Evolutionary conservation across 495 filamentous ascomycete genomes (phyloP).

Genomic region (Trichoderma reesei): DNA sequence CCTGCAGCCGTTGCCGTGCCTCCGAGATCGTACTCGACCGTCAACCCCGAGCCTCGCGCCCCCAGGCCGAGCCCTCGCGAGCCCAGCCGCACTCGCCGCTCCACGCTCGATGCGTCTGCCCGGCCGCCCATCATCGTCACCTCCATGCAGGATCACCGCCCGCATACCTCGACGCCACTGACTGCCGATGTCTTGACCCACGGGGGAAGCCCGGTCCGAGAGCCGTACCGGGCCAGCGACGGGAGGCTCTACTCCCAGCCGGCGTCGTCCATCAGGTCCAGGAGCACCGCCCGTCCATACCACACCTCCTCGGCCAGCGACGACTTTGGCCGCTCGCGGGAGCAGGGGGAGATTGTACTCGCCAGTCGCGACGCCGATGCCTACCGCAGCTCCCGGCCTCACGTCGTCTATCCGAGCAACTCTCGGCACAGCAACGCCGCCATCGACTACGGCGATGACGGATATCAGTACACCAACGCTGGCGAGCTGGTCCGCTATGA

Average conservation of each 20-base stretch:
- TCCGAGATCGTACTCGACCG: slow-evolving; percentile 33
- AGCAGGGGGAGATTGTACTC: slow-evolving; percentile 32
- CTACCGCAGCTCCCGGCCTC: slow-evolving; percentile 28
- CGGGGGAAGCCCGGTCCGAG: slow-evolving; percentile 34
- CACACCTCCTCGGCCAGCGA: slow-evolving; percentile 31
- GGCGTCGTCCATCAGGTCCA: slow-evolving; percentile 36
- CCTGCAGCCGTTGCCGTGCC: slow-evolving; percentile 23
- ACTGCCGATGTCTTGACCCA: slow-evolving; percentile 20
- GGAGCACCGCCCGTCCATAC: slow-evolving; percentile 22
- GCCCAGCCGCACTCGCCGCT: slow-evolving; percentile 27
- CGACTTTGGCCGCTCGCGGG: slow-evolving; percentile 33
- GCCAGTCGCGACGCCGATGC: slow-evolving; percentile 24
- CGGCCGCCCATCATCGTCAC: slow-evolving; percentile 42
- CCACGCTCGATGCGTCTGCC: slow-evolving; percentile 26
- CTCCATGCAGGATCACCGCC: slow-evolving; percentile 18
- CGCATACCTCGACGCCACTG: slow-evolving; percentile 15
- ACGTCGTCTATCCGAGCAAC: slow-evolving; percentile 23
- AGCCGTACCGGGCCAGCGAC: slow-evolving; percentile 40
- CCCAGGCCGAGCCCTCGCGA: slow-evolving; percentile 32
- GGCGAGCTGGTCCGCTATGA: slow-evolving; percentile 61
- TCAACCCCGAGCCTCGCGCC: slow-evolving; percentile 34
- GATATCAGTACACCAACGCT: slow-evolving; percentile 64
- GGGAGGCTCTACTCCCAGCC: slow-evolving; percentile 41
- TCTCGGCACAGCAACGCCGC: slow-evolving; percentile 28
- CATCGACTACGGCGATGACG: slow-evolving; percentile 53